Evolutionary conservation across 805 yeast species (phyloP).

Genomic region (Lipomyces starkeyi): DNA sequence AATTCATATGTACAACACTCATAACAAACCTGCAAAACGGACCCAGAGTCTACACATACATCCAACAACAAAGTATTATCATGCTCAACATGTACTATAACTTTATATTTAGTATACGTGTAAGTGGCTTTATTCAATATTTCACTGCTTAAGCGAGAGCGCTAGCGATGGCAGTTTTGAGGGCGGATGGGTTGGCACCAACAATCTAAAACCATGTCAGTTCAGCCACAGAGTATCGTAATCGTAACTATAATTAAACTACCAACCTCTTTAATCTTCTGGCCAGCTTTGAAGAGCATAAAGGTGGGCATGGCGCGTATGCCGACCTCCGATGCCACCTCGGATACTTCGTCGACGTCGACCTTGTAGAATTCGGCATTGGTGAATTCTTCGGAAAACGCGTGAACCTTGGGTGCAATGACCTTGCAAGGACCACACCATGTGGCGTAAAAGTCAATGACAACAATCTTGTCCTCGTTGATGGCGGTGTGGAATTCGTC

Average conservation of each 20-base stretch:
- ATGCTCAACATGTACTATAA: background rate
- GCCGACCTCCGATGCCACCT: slow-evolving; percentile 72
- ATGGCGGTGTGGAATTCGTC: slow-evolving; percentile 73
- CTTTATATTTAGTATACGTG: background rate
- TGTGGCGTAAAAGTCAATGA: slow-evolving; percentile 94
- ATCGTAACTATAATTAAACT: too few relatives aligned
- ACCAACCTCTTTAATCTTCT: slow-evolving; percentile 65
- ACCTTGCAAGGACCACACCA: slow-evolving; percentile 99
- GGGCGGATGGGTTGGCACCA: slow-evolving; percentile 40
- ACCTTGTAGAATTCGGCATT: slow-evolving; percentile 77
- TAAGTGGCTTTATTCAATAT: background rate
- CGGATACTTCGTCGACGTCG: slow-evolving; percentile 84
- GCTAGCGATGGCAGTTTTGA: slow-evolving; percentile 38
- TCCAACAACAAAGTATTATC: background rate
- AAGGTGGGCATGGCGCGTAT: slow-evolving; percentile 72
- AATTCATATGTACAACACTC: background rate
- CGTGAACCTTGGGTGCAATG: slow-evolving; percentile 92
- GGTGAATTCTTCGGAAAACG: slow-evolving; percentile 64
- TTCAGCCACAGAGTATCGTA: background rate
- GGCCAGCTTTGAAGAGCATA: slow-evolving; percentile 81
- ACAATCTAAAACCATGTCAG: slow-evolving; percentile 29
- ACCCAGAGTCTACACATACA: background rate
- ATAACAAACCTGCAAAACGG: background rate
- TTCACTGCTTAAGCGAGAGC: slow-evolving; percentile 25
- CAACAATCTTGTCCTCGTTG: slow-evolving; percentile 71